Evolutionary conservation across 371 early-diverging fungal genomes (phyloP), one percentile per base, ranked within the genome.

Genomic region (Circinella minor): DNA sequence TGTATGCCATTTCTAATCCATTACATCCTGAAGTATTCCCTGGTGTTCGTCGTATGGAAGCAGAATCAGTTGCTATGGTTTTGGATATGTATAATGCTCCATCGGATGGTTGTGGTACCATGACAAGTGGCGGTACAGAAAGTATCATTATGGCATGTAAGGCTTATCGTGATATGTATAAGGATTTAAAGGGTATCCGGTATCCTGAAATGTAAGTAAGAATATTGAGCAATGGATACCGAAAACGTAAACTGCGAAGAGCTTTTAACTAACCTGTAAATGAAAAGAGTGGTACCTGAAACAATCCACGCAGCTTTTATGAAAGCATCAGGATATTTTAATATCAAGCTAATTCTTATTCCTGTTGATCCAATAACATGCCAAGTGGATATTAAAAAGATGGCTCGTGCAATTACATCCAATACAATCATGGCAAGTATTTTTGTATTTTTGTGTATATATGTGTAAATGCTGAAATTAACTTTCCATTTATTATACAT

Each of bases 1-100:
- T 93, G 77, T 97, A 94, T 76, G 88, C 90, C 18, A 74, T 92
- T 49, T 83, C 94, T 51, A 98, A 98, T 72, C 97, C 97, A 18
- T 86, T 98, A 63, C 98, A 98, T 73, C 97, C 98, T 7, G 97
- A 96, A 66, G 89, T 97, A 60, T 98, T 97, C 84, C 98, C 98
- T 4, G 96, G 96, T 34, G 84, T 96, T n/a, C 90, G 98, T 64
- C 90, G 93, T 68, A 95, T 98, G 92, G 98, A 98, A 75, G 95
- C 97, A 38, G 98, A 98, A 77, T 87, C 94, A 39, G 93, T 97
- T 18, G 89, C 93, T 8, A 96, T 97, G 97, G 94, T 94, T 2
- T 76, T 95, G 37, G 67, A 78, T 46, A 92, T 98, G 86, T 96
- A 93, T 86, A 90, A 96, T 76, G 96, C 91, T 17, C 91, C 92